A percentile compares a stretch with the other conserved stretches of the same genome.
These are phyloP conservation scores for Tephrocybe sp. DNA, from an alignment of 768 basidiomycete species.

Conservation along the genomic window DNA sequence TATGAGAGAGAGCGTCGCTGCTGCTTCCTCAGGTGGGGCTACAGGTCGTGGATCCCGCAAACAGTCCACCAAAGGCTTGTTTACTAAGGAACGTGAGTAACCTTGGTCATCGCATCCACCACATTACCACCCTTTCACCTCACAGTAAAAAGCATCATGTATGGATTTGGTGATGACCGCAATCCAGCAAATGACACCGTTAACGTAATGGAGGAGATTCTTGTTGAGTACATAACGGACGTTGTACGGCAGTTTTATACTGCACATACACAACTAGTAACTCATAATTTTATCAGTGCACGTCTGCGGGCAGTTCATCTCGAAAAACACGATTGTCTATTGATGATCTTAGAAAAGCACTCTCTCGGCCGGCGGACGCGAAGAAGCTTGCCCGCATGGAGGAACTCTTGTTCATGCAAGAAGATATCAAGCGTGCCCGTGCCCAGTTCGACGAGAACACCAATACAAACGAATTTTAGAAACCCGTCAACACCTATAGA, in stretches of 20 bases:
- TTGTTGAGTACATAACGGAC: conserved; percentile 88
- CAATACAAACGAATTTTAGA: conserved; percentile 46
- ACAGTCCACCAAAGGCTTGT: conserved; percentile 72
- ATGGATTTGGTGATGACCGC: conserved; percentile 90
- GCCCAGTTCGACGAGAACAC: conserved; percentile 64
- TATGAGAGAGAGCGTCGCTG: conserved; percentile 46
- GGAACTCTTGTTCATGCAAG: conserved; percentile 90
- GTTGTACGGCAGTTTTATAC: conserved; percentile 56
- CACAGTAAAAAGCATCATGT: conserved; percentile 83
- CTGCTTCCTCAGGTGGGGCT: conserved; percentile 37
- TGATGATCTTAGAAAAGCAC: conserved; percentile 79
- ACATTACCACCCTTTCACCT: conserved; percentile 1
- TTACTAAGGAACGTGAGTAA: conserved; percentile 76
- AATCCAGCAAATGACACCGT: conserved; percentile 88
- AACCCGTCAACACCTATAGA: too few relatives aligned
- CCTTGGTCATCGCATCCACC: background rate
- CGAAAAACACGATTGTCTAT: conserved; percentile 77
- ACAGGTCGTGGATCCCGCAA: conserved; percentile 55
- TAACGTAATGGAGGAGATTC: conserved; percentile 90
- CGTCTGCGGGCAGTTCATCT: conserved; percentile 67
- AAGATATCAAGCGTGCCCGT: conserved; percentile 87
- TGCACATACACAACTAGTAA: conserved; percentile 8
- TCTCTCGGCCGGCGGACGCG: conserved; percentile 84
- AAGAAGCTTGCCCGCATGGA: conserved; percentile 93
- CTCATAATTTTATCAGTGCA: conserved; percentile 50